These are phyloP conservation scores for Closterium sp. DNA, from an alignment of 139 green algal species.

Conservation along the genomic window DNA sequence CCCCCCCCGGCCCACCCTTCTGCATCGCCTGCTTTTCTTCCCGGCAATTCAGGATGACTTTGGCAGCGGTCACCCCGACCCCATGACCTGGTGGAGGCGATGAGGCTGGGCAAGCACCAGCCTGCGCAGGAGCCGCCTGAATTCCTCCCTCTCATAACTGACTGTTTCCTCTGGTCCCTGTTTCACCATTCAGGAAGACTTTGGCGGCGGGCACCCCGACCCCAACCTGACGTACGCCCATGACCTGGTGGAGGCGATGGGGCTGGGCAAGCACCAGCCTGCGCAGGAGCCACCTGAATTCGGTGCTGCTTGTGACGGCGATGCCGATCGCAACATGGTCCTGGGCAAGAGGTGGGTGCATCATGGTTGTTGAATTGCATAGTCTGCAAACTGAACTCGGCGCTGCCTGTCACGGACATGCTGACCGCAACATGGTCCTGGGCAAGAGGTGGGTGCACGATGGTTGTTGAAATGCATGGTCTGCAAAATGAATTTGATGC, in stretches of 20 bases:
- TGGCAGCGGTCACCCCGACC: too few relatives aligned
- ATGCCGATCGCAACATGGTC: slow-evolving; percentile 59
- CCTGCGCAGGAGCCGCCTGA: slow-evolving; percentile 20
- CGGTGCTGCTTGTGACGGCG: slow-evolving; percentile 51
- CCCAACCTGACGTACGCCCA: slow-evolving; percentile 58
- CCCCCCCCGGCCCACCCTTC: too few relatives aligned
- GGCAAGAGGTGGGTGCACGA: too few relatives aligned
- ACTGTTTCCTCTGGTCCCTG: too few relatives aligned
- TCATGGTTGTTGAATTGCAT: too few relatives aligned
- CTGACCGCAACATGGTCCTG: too few relatives aligned
- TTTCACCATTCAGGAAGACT: slow-evolving; percentile 41
- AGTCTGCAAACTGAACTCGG: too few relatives aligned
- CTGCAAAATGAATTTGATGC: slow-evolving; percentile 50
- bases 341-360: slow-evolving; percentile 53
- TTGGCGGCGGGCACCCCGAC: slow-evolving; percentile 55
- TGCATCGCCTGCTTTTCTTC: too few relatives aligned
- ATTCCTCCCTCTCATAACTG: neutral
- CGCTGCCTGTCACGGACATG: too few relatives aligned
- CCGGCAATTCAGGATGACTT: too few relatives aligned
- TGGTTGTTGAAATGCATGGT: too few relatives aligned
- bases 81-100: too few relatives aligned
- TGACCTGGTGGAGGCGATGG: slow-evolving; percentile 50
- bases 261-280: slow-evolving; percentile 17
- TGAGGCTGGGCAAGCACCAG: slow-evolving; percentile 8
- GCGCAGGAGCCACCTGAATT: slow-evolving; percentile 38